A percentile compares a stretch with the other conserved stretches of the same genome.
These are phyloP conservation scores for Fonsecaea pugnacius DNA, from an alignment of 2,329 filamentous ascomycete genomes.

Conservation along the genomic window DNA sequence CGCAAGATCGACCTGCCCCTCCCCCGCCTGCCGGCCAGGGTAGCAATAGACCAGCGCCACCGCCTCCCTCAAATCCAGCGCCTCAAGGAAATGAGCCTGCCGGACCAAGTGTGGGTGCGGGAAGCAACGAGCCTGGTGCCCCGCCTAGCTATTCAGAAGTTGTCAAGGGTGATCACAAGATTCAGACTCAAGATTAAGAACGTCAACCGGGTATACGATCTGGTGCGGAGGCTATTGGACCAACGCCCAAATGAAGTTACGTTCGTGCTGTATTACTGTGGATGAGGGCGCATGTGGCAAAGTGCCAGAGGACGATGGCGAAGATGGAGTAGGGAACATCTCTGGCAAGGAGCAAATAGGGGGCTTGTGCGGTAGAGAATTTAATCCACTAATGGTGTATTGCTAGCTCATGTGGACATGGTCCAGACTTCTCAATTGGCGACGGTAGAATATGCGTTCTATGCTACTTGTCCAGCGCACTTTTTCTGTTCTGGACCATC, in stretches of 20 bases:
- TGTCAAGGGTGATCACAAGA: conserved; percentile 86
- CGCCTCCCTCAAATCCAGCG: conserved; percentile 11
- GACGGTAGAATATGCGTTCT: background rate
- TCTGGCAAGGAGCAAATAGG: background rate
- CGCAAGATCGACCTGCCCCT: conserved; percentile 39
- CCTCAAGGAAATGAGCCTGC: conserved; percentile 35
- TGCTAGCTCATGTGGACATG: background rate
- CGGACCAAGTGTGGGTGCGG: conserved; percentile 43
- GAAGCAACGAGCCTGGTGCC: conserved; percentile 52
- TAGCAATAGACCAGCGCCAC: conserved; percentile 41
- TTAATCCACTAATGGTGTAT: background rate
- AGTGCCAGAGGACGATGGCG: background rate
- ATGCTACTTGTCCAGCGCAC: background rate
- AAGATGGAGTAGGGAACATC: background rate
- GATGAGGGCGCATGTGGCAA: background rate
- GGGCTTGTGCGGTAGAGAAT: background rate
- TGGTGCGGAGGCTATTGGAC: background rate
- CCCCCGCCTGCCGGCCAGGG: conserved; percentile 31
- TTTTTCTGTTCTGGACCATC: background rate
- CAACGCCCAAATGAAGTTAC: background rate
- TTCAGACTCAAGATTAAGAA: conserved; percentile 68
- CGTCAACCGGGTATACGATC: background rate
- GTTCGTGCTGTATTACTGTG: background rate
- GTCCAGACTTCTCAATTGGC: background rate
- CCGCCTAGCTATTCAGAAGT: conserved; percentile 91